A percentile compares a stretch with the other conserved stretches of the same genome.
phyloP scores from a whole-genome alignment of 176 grass and related monocot species.

The Calamus simplicifolius region DNA sequence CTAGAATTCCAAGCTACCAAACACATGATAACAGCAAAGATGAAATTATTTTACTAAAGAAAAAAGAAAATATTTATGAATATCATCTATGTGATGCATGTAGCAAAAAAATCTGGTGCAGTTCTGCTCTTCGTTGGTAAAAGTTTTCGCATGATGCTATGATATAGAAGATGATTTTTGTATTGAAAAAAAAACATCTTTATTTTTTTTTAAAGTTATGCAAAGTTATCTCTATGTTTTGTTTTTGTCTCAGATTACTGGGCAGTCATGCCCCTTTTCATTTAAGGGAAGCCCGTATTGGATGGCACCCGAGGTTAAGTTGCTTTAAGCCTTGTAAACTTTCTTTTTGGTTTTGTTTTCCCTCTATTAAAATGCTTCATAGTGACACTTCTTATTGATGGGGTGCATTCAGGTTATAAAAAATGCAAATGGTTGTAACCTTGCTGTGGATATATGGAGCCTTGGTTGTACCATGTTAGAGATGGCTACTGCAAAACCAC shows the following conservation, averaged over 20 bases:
- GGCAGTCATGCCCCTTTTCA: constrained; percentile 84
- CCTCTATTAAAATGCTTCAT: constrained; percentile 7
- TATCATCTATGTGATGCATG: too few species aligned
- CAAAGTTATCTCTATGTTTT: neutral
- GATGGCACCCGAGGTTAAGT: constrained; percentile 97
- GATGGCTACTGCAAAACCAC: constrained; percentile 99
- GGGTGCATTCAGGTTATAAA: constrained; percentile 68
- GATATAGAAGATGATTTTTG: too few species aligned
- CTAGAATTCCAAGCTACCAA: too few species aligned
- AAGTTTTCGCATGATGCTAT: too few species aligned
- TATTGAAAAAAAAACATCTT: neutral
- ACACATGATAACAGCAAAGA: too few species aligned
- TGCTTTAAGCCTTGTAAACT: constrained; percentile 4
- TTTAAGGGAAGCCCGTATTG: constrained; percentile 96
- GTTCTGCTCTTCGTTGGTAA: too few species aligned
- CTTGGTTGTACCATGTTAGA: constrained; percentile 97
- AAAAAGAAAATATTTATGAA: too few species aligned
- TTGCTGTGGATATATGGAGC: constrained; percentile 99
- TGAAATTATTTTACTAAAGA: too few species aligned
- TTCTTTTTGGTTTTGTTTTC: neutral
- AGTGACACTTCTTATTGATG: constrained; percentile 9
- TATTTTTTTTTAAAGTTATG: too few species aligned
- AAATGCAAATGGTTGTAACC: constrained; percentile 90
- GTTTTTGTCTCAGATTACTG: constrained; percentile 70
- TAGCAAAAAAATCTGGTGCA: too few species aligned